Evolutionary conservation across 805 yeast species (phyloP), one percentile per base, ranked within the genome.

Genomic region (Sugiyamaella valdiviana): DNA sequence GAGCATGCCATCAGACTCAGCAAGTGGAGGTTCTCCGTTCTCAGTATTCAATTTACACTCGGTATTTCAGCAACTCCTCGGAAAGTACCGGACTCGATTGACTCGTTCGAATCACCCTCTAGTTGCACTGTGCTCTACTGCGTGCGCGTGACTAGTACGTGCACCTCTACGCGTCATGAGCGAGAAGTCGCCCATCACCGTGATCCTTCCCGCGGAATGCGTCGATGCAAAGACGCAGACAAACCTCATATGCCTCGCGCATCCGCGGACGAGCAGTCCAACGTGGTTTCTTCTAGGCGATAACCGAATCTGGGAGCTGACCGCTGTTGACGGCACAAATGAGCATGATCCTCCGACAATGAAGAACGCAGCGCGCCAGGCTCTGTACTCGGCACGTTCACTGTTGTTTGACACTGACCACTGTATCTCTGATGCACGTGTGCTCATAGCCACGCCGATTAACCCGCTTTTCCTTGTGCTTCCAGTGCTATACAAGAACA

Each of bases 401-500:
- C 17, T 41, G 22, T 15, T 41, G 20, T 41, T 23, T 26, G 44
- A 41, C n/a, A 41, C 36, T 14, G 44, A 41, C 20, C 26, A 24
- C 19, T 16, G 24, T 10, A 26, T 15, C 21, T 29, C 26, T 5
- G 61, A 60, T 42, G 58, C 60, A 2, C 21, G 50, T 4, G 16
- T 64, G 10, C 44, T 53, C 5, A 59, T 57, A 3, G 54, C 62
- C 4, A 55, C 61, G 6, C 63, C 65, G 1, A 42, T 63, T 14
- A 55, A 63, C 42, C 60, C 64, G 2, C 29, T 62, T 10, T 63
- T 55, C 46, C 44, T 64, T 7, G 44, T 61, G 1, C 43, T 65
- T 16, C 55, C 55, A 1, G 51, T 55, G 3, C 50, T 65, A 12
- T 52, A 40, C 39, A 45, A 15, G 14, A 44, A 54, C 41, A 38